Base-by-base conservation (phyloP, 129 eudicot species). In the Flaveria trinervia region DNA sequence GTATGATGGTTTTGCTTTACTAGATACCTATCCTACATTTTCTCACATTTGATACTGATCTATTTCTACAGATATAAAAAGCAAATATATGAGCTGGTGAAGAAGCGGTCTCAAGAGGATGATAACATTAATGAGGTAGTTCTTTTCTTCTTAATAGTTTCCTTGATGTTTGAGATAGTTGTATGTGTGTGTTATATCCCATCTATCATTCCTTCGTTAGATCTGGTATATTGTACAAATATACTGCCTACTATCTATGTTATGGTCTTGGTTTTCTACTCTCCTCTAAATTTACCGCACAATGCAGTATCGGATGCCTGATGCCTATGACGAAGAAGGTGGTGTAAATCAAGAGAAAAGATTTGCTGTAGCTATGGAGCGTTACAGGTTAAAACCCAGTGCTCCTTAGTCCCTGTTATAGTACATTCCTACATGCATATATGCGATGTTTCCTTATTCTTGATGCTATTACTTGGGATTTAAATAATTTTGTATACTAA, bases 351-450 rank as follows among this genome's bases (percentile, higher is more conserved):
- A 93, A 79, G 98, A 93, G 50, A 91, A 89, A 77, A 83, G 98
- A 86, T 93, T 90, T 84, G 78, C 98, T 75, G 98, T 91, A 41
- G 98, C 98, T 51, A 64, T 85, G 89, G 89, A 91, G 84, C 98
- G 97, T 43, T 93, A 91, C 83, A 89, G 91, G 98, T 93, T 43
- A 65, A 82, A 79, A 60, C 54, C 68, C 67, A 9, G 33, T 50
- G 62, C 46, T 28, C 23, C 51, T 62, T n/a, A 54, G 30, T 69
- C 30, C 23, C 23, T 43, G 15, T 30, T 28, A 49, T 66, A 48
- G 49, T n/a, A 49, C 26, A 39, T 14, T 10, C 44, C 68, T 62
- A 48, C 65, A 26, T 25, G n/a, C 43, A 49, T 43, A 50, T 56
- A 3, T 62, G 1, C 71, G 9, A 2, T 36, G 65, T 30, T 67